A percentile compares a stretch with the other conserved stretches of the same genome.
Conservation (phyloP, 768 basidiomycete genomes). For the Pleurotus tuoliensis region DNA sequence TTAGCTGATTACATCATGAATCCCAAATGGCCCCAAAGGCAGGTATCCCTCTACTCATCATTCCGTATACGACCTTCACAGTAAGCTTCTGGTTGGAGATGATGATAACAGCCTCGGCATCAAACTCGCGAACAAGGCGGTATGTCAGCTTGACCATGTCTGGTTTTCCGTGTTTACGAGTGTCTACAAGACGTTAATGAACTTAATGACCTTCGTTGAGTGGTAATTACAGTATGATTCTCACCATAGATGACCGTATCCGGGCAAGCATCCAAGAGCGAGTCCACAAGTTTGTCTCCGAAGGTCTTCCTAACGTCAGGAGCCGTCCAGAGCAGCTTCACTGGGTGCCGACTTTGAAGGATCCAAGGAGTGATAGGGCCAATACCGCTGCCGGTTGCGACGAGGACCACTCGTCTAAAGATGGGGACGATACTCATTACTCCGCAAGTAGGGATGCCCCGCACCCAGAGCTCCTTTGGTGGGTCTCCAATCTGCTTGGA, state of each 20-base stretch:
- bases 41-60: constrained; percentile 36
- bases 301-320: constrained; percentile 37
- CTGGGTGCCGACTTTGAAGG: constrained; percentile 30
- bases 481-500: constrained; percentile 42
- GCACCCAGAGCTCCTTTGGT: constrained; percentile 49
- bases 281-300: constrained; percentile 34
- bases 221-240: not conserved
- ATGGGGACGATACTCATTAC: constrained; percentile 45
- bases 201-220: not conserved
- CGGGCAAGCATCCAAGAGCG: constrained; percentile 33
- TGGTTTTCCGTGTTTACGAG: constrained; percentile 31
- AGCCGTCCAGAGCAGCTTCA: constrained; percentile 38
- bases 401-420: constrained; percentile 48
- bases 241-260: constrained; percentile 32
- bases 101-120: constrained; percentile 38
- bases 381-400: constrained; percentile 53
- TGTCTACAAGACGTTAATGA: constrained; percentile 20
- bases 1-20: constrained; percentile 19
- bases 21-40: constrained; percentile 41
- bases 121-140: constrained; percentile 30
- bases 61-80: constrained; percentile 33
- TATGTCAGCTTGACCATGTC: constrained; percentile 37
- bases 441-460: constrained; percentile 48
- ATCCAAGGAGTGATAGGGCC: constrained; percentile 39
- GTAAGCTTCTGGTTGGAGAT: constrained; percentile 39